Base-by-base conservation (phyloP, 805 yeast genomes). In the Nakazawaea sp. region DNA sequence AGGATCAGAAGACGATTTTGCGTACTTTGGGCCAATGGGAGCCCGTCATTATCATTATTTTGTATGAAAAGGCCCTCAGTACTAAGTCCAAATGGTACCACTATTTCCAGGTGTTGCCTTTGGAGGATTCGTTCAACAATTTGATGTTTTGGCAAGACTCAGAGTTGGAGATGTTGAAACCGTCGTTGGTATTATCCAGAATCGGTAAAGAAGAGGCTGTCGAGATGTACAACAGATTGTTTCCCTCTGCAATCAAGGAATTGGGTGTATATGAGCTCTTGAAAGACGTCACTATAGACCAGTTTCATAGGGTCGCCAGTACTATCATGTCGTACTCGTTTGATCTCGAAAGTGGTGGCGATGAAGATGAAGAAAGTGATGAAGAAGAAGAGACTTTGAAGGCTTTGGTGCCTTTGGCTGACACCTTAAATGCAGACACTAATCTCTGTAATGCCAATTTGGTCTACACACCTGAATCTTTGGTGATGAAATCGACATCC, bases 351-450 rank as follows among this genome's bases (percentile, higher is more conserved):
- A 56, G 39, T 49, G 44, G 43, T 2, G 42, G 28, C 2, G 52
- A 49, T 33, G 49, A 50, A 6, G 57, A 50, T 9, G 47, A 45
- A 11, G 52, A 48, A 3, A 57, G 47, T 15, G 52, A 55, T 11
- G 61, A 56, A 11, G 59, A 56, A 2, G 55, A 57, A 16, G 61
- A 56, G 5, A 73, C 64, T 42, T 61, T 70, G 45, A 89, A 89
- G 53, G 81, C 94, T 1, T 81, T 92, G 95, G 87, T 89, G 3
- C 96, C 97, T 0, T 62, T 88, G 32, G 97, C 97, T 0, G 98
- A 90, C 53, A 78, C 86, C 17, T 61, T 92, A 42, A 90, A 92
- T 52, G 86, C 96, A 1, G 92, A 89, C 51, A 82, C 95, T 1
- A 68, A 68, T 7, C 62, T 71, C 13, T 77, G 77, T 49, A 90